Evolutionary conservation across 345 rosid species (phyloP), one percentile per base, ranked within the genome.

Genomic region (Sonneratia caseolaris): DNA sequence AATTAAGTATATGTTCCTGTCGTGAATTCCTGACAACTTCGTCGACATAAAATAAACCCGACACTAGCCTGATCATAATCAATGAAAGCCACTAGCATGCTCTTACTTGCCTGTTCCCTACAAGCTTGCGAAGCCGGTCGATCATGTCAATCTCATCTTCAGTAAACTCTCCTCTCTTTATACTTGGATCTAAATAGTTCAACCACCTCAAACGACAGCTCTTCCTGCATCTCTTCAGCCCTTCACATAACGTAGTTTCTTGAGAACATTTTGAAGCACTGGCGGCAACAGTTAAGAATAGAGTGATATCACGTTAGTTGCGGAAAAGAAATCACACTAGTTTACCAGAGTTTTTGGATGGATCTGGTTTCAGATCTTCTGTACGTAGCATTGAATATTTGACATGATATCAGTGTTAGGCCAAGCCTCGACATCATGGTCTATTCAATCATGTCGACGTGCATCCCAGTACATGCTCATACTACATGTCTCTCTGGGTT

Each of bases 121-220:
- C 77, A 71, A 88, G 88, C 64, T 79, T 85, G 48, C 84, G 92
- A 40, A 88, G 87, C 47, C 86, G 86, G 22, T 83, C 36, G 70
- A 88, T 81, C 69, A 86, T 84, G 79, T 86, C 92, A 49, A 84
- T 87, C 77, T 88, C 92, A 76, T 86, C 92, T 45, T 76, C 73
- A 32, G 66, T 70, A 37, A 88, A 78, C 27, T 76, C 76, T 36
- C 87, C 92, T 43, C 85, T 81, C 78, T 84, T 86, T 71, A 86
- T 86, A 68, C 68, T 80, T 18, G 90, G 91, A 57, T 79, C 77
- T 64, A 87, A 74, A 68, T 87, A 87, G 76, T 85, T 87, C 76
- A 87, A 79, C 89, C 92, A 86, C 77, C 92, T 79, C 43, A 88
- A 70, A 76, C 89, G 77, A 61, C 92, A 87, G 68, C 92, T 85